phyloP scores from a whole-genome alignment of 768 basidiomycete species.

The Naganishia vishniacii region DNA sequence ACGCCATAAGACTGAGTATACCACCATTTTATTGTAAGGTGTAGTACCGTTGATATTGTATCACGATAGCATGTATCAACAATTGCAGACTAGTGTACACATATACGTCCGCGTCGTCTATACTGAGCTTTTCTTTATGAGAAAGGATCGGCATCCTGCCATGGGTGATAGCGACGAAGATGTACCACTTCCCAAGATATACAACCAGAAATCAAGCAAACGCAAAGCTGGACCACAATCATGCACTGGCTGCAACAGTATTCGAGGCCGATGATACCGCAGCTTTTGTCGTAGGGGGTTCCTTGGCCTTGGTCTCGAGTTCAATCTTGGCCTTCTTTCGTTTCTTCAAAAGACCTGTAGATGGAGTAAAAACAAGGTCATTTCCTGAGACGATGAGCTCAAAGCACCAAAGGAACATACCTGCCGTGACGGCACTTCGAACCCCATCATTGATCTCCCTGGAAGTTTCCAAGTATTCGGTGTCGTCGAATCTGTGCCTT shows the following conservation, averaged over 20 bases:
- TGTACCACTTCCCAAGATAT: no score
- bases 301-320: conserved; percentile 3
- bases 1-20: not conserved
- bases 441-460: conserved; percentile 84
- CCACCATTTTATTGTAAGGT: no score
- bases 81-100: no score
- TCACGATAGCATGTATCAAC: no score
- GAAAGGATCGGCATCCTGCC: no score
- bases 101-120: no score
- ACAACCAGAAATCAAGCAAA: conserved; percentile 3
- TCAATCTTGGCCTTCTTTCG: conserved; percentile 29
- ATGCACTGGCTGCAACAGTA: conserved; percentile 7
- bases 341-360: conserved; percentile 32
- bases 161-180: no score
- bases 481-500: conserved; percentile 88
- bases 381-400: not conserved
- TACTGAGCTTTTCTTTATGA: no score
- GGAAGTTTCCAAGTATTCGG: conserved; percentile 84
- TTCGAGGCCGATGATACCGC: not conserved
- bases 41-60: no score
- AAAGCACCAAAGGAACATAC: conserved; percentile 54
- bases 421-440: conserved; percentile 79
- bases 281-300: not conserved
- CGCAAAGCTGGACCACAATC: no score
- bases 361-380: not conserved